phyloP scores from a whole-genome alignment of 129 eudicot species.

The Logfia minima region DNA sequence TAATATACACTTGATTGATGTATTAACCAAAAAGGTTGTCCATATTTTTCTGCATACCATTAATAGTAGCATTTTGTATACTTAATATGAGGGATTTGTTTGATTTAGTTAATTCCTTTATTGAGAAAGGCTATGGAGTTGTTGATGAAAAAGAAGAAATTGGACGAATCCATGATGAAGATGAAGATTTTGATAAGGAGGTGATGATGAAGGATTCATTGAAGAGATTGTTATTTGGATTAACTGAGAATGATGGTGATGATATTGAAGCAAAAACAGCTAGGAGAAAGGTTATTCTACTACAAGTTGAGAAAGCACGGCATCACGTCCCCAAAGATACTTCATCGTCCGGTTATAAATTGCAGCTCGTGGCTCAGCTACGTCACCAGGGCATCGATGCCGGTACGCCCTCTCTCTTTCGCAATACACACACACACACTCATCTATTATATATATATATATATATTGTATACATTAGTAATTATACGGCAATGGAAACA shows the following conservation, averaged over 20 bases:
- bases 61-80: neutral
- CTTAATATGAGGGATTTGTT: neutral
- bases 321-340: constrained; percentile 13
- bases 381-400: constrained; percentile 53
- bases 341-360: constrained; percentile 40
- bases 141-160: neutral
- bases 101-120: constrained; percentile 4
- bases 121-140: neutral
- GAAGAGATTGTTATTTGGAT: constrained; percentile 27
- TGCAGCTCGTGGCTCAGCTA: constrained; percentile 44
- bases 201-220: constrained; percentile 28
- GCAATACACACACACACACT: neutral
- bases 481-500: too few species aligned
- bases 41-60: neutral
- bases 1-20: neutral
- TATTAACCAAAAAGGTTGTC: neutral
- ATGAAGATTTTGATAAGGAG: constrained; percentile 13
- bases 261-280: neutral
- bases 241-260: constrained; percentile 2
- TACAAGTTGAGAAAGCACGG: constrained; percentile 34
- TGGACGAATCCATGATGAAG: constrained; percentile 11
- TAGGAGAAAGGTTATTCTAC: constrained; percentile 22
- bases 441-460: too few species aligned
- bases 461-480: too few species aligned
- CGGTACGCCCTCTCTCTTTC: constrained; percentile 17